phyloP scores from a whole-genome alignment of 768 basidiomycete species.

The Strobilomyces confusus region DNA sequence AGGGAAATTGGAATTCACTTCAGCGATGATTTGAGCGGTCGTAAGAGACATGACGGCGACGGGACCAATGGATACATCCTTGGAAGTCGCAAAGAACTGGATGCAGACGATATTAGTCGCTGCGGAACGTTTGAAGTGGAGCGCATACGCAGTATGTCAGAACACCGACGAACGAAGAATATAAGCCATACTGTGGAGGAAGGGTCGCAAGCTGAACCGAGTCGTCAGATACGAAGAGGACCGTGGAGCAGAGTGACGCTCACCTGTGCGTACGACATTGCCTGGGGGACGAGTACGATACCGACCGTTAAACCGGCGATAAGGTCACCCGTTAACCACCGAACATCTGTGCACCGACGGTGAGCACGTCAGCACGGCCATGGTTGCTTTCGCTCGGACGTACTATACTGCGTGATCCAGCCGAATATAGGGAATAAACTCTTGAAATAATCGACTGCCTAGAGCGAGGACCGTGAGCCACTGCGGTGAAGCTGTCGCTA shows the following conservation, averaged over 20 bases:
- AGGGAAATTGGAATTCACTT: constrained; percentile 53
- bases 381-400: not conserved
- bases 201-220: constrained; percentile 71
- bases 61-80: constrained; percentile 99
- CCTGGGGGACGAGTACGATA: constrained; percentile 92
- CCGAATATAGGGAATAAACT: constrained; percentile 80
- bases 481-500: not conserved
- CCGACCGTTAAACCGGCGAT: constrained; percentile 93
- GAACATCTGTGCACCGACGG: constrained; percentile 46
- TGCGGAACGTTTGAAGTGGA: not conserved
- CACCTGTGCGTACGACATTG: constrained; percentile 85
- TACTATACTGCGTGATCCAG: constrained; percentile 88
- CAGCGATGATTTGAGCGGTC: constrained; percentile 72
- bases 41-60: constrained; percentile 98
- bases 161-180: constrained; percentile 89
- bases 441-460: constrained; percentile 63
- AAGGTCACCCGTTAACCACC: constrained; percentile 85
- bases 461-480: not conserved
- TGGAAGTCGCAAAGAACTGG: constrained; percentile 93
- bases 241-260: not conserved
- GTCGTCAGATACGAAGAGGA: not conserved
- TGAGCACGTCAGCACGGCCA: not conserved
- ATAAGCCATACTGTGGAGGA: constrained; percentile 84
- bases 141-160: constrained; percentile 72
- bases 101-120: not conserved